Evolutionary conservation across 306 rosid species (phyloP).

Genomic region (Carpinus viminea): DNA sequence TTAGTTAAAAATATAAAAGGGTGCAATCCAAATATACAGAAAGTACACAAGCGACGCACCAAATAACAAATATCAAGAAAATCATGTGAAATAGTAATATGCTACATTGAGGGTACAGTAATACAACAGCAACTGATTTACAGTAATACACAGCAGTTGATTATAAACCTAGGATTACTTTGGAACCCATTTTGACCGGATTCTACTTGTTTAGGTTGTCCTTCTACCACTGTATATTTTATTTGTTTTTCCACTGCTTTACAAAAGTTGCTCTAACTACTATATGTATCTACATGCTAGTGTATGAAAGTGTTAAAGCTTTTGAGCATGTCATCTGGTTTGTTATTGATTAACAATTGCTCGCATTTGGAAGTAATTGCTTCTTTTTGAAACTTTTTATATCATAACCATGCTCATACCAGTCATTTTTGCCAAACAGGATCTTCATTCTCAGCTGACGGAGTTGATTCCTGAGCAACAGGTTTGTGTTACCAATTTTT

Average conservation of each 20-base stretch:
- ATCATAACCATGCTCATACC: conserved; percentile 8
- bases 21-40: too few species aligned
- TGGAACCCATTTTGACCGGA: not conserved
- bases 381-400: not conserved
- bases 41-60: too few species aligned
- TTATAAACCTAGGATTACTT: not conserved
- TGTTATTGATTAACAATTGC: not conserved
- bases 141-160: not conserved
- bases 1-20: too few species aligned
- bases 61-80: too few species aligned
- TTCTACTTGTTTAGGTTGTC: not conserved
- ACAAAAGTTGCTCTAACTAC: not conserved
- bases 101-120: not conserved
- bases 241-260: not conserved
- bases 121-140: not conserved
- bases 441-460: conserved; percentile 76
- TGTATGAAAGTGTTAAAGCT: not conserved
- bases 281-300: not conserved
- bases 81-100: too few species aligned
- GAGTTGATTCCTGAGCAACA: conserved; percentile 92
- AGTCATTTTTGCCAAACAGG: conserved; percentile 50
- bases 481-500: conserved; percentile 47
- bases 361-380: not conserved
- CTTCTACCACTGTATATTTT: not conserved
- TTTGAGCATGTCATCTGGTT: not conserved